A percentile compares a stretch with the other conserved stretches of the same genome.
Conservation (phyloP, 345 rosid species). For the Hirschfeldia incana region DNA sequence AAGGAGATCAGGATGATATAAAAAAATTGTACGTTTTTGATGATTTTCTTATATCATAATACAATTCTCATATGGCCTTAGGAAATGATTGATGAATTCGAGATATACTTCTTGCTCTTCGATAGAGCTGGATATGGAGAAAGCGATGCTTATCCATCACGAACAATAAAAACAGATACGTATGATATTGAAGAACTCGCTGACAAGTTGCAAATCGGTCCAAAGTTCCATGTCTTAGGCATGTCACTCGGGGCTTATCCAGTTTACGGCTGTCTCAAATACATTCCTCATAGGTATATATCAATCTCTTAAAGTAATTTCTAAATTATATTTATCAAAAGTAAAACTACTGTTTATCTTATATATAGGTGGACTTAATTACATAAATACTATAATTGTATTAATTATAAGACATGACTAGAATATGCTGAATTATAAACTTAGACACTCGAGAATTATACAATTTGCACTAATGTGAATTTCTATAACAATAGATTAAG, state of each 20-base stretch:
- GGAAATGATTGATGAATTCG: slow-evolving; percentile 67
- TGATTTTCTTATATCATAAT: background rate
- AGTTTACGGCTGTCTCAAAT: slow-evolving; percentile 61
- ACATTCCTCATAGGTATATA: background rate
- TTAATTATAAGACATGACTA: background rate
- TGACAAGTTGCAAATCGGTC: slow-evolving; percentile 71
- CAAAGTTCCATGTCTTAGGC: slow-evolving; percentile 71
- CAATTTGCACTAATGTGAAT: background rate
- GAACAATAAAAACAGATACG: slow-evolving; percentile 71
- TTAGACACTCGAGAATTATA: background rate
- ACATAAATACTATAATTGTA: background rate
- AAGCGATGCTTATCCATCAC: slow-evolving; percentile 72
- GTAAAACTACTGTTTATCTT: background rate
- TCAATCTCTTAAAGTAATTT: background rate
- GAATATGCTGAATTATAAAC: background rate
- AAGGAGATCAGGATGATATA: background rate
- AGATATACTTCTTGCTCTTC: slow-evolving; percentile 60
- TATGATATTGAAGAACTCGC: slow-evolving; percentile 81
- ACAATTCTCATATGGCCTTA: slow-evolving; percentile 15
- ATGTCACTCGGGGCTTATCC: slow-evolving; percentile 80
- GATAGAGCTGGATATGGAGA: slow-evolving; percentile 46
- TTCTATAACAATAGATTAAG: slow-evolving; percentile 41
- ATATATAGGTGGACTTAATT: background rate
- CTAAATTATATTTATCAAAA: background rate
- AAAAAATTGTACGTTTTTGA: background rate